These are phyloP conservation scores for Podospora conica DNA, from an alignment of 495 filamentous ascomycete genomes.

Conservation along the genomic window DNA sequence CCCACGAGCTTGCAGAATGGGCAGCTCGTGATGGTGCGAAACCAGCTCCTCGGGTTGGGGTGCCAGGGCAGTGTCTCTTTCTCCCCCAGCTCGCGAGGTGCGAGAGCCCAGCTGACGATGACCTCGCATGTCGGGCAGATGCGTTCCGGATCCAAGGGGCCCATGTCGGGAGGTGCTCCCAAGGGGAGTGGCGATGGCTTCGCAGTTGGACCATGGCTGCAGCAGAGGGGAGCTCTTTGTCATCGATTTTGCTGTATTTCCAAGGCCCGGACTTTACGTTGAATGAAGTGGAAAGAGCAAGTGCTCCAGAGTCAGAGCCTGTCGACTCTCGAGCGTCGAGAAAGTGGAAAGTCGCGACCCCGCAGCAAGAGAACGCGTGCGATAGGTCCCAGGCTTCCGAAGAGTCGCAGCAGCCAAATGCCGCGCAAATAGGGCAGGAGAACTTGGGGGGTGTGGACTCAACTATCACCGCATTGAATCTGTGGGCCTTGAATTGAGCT, in stretches of 20 bases:
- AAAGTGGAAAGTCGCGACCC: too few species aligned
- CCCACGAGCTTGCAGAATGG: background rate
- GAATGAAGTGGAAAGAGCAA: too few species aligned
- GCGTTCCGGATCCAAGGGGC: background rate
- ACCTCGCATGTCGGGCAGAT: background rate
- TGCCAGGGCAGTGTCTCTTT: background rate
- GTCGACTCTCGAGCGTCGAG: too few species aligned
- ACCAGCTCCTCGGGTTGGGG: background rate
- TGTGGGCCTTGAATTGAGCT: too few species aligned
- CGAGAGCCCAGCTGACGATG: background rate
- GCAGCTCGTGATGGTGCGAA: background rate
- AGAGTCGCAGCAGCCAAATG: too few species aligned
- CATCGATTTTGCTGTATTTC: background rate
- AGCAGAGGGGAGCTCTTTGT: background rate
- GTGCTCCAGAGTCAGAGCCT: too few species aligned
- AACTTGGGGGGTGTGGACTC: too few species aligned
- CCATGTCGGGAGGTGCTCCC: background rate
- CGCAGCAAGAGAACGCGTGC: too few species aligned
- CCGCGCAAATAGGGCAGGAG: too few species aligned
- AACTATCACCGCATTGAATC: too few species aligned
- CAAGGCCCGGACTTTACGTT: too few species aligned
- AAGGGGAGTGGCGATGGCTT: background rate
- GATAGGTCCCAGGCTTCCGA: too few species aligned
- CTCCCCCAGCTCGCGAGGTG: background rate
- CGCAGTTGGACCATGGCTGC: background rate